Base-by-base conservation (phyloP, 1,139 yeast genomes). In the Hyphopichia buzzinii region DNA sequence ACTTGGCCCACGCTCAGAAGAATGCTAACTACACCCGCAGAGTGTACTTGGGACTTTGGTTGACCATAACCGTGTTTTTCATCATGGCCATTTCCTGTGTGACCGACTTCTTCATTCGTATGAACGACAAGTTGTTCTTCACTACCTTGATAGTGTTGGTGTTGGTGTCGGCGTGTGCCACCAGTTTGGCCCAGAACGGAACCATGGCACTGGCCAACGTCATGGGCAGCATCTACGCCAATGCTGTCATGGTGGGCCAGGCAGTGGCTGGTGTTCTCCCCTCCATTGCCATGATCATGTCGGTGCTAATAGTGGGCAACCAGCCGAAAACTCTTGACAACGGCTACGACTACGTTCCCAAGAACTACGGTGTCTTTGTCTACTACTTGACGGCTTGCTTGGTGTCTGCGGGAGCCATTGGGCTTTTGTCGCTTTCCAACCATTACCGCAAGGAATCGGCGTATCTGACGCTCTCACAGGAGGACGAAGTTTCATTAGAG, bases 241-340 rank as follows among this genome's bases (percentile, higher is more conserved):
- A 90, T 51, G 95, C 86, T 0, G 85, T 85, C 3, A 86, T 92
- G 85, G 89, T 89, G 4, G 98, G 98, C 1, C 96, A 92, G 58
- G 96, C 96, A 0, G 67, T 90, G 11, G 89, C 97, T 0, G 97
- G 97, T 1, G 95, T 90, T 0, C 64, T 90, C 34, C 97, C 97
- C 1, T 80, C 96, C 0, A 59, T 84, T 12, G 84, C 95, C 0
- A 67, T 89, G 36, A 80, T 90, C 33, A 35, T 78, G 1, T 77
- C 90, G 1, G 60, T 69, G 10, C 73, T 83, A 29, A 44, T 77
- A 28, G 56, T 75, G 3, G 31, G 33, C 17, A 41, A 43, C 4
- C 15, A 31, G 26, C 17, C 34, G 8, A 30, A 30, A 10, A 21
- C 3, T 3, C 4, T 24, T 14, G 40, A 44, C 7, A 46, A 43